phyloP scores from a whole-genome alignment of 306 rosid genomes.

The Sicyos baderoa region DNA sequence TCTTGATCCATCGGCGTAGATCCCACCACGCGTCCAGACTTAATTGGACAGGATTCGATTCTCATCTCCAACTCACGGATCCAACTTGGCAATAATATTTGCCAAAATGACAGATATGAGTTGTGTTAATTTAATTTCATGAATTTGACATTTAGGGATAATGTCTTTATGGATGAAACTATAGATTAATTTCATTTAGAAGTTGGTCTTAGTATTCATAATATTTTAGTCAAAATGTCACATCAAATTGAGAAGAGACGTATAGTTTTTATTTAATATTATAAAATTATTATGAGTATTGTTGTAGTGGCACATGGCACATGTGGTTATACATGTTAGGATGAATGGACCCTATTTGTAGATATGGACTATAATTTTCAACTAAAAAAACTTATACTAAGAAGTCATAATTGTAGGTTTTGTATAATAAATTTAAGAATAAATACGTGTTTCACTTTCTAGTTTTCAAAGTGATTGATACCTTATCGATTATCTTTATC shows the following conservation, averaged over 20 bases:
- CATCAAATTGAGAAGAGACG: not conserved
- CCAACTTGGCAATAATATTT: conserved; percentile 1
- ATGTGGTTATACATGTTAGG: not conserved
- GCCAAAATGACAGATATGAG: not conserved
- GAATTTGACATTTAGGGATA: not conserved
- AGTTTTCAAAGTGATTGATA: no score
- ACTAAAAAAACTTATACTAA: not conserved
- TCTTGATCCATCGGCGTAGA: not conserved
- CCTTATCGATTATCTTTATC: not conserved
- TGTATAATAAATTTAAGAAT: not conserved
- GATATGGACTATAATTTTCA: conserved; percentile 5
- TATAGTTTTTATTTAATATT: not conserved
- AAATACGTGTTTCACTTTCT: no score
- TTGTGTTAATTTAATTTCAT: not conserved
- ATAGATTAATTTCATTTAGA: not conserved
- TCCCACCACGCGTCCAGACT: not conserved
- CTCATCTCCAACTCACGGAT: not conserved
- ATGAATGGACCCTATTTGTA: not conserved
- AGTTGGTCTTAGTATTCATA: not conserved
- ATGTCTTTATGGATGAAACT: not conserved
- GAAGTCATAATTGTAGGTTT: not conserved
- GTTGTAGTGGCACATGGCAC: conserved; percentile 12
- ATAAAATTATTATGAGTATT: no score
- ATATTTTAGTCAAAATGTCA: not conserved
- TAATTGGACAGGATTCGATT: not conserved